Evolutionary conservation across 1,284 basidiomycete species (phyloP).

Genomic region (Sparassis latifolia): DNA sequence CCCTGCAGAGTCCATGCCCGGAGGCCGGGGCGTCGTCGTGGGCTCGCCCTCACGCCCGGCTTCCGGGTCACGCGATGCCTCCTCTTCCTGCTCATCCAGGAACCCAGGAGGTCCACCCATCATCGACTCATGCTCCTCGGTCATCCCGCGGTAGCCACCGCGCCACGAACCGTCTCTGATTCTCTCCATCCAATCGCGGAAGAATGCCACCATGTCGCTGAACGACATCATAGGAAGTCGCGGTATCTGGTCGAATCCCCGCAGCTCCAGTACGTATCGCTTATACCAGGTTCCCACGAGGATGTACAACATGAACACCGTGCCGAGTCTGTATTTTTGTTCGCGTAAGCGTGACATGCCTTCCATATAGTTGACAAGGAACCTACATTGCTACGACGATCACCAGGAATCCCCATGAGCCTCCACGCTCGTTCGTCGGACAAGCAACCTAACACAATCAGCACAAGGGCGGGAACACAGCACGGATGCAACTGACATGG

Average conservation of each 20-base stretch:
- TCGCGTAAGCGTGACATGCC: conserved; percentile 1
- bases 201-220: conserved; percentile 21
- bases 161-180: conserved; percentile 15
- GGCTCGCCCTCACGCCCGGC: conserved; percentile 4
- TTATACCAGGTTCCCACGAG: conserved; percentile 62
- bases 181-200: conserved; percentile 21
- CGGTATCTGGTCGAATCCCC: conserved; percentile 63
- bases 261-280: conserved; percentile 55
- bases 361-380: conserved; percentile 9
- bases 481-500: conserved; percentile 37
- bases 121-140: conserved; percentile 28
- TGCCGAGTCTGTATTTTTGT: conserved; percentile 35
- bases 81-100: conserved; percentile 26
- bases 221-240: conserved; percentile 45
- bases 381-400: conserved; percentile 48
- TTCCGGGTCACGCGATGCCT: conserved; percentile 10
- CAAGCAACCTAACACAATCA: conserved; percentile 49
- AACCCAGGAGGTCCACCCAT: conserved; percentile 25
- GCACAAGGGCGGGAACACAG: conserved; percentile 3
- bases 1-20: conserved; percentile 24
- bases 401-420: conserved; percentile 45
- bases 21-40: conserved; percentile 4
- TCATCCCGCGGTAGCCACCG: conserved; percentile 25
- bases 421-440: conserved; percentile 46
- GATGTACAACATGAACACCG: conserved; percentile 50